Base-by-base conservation (phyloP, 1,284 basidiomycete species). In the Fomes fomentarius region DNA sequence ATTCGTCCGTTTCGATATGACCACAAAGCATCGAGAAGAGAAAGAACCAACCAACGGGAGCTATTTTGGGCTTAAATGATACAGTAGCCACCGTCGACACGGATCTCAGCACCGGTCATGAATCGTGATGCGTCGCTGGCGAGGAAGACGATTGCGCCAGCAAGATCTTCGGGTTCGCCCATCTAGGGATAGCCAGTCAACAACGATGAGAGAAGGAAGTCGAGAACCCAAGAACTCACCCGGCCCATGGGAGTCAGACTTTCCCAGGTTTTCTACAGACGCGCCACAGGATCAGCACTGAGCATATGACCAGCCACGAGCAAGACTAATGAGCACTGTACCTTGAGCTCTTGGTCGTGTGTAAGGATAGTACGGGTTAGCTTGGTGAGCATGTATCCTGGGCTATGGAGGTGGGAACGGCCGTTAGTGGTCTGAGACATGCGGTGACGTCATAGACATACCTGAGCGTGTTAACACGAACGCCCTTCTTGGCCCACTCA, bases 321-420 rank as follows among this genome's bases (percentile, higher is more conserved):
- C 42, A 1, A n/a, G 10, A 19, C 37, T 17, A 19, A 17, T 28
- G 25, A 26, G 22, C 15, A 66, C 72, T 49, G 54, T 56, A 87
- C 89, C 83, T 87, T 89, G 38, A 91, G 80, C 58, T 87, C 87
- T 19, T 76, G 75, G 66, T 94, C 82, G 63, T 84, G 81, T 50
- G 85, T 82, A 50, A 95, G 73, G 62, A 95, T 87, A 19, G 86
- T 87, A 69, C 79, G 85, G 25, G 93, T 96, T 58, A 97, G 78
- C 71, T 91, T 89, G 10, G 95, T 97, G 57, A 93, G 74, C 84
- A 94, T 94, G 76, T 95, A 96, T 22, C 93, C 93, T 15, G 93
- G 92, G 63, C 90, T 91, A 63, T 30, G 11, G 37, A 47, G 50
- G 48, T 12, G 48, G 61, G 33, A n/a, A 47, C 43, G 54, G 52